phyloP scores from a whole-genome alignment of 169 alveolate species.

The Amoebophrya sp. region DNA sequence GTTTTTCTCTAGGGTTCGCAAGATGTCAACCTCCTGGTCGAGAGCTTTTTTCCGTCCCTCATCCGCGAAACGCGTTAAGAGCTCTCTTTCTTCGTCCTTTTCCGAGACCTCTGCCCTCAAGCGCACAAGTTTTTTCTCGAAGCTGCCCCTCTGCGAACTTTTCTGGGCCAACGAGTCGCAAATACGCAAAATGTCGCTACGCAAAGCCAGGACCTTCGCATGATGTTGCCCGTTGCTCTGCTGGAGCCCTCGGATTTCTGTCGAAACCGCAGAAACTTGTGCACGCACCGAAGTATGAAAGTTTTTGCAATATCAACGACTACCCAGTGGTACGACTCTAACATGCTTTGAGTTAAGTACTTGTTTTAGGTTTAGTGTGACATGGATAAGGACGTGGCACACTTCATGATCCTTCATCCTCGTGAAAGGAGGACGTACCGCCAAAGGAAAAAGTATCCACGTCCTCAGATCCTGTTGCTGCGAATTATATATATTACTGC shows the following conservation, averaged over 20 bases:
- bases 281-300: too few species aligned
- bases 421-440: too few species aligned
- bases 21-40: constrained; percentile 10
- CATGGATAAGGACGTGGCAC: too few species aligned
- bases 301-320: too few species aligned
- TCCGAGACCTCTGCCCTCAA: not conserved
- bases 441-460: too few species aligned
- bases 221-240: not conserved
- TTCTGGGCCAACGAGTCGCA: constrained; percentile 12
- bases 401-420: too few species aligned
- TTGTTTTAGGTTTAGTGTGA: too few species aligned
- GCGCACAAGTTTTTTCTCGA: not conserved
- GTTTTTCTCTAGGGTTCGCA: constrained; percentile 13
- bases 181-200: not conserved
- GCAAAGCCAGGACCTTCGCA: not conserved
- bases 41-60: not conserved
- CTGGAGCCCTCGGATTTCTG: not conserved
- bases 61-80: not conserved
- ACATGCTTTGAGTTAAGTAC: too few species aligned
- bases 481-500: too few species aligned
- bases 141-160: not conserved
- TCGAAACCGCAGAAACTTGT: not conserved
- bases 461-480: too few species aligned
- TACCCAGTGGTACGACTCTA: too few species aligned
- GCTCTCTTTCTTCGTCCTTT: not conserved